These are phyloP conservation scores for Saturnispora hagleri DNA, from an alignment of 805 yeast genomes.

Conservation along the genomic window DNA sequence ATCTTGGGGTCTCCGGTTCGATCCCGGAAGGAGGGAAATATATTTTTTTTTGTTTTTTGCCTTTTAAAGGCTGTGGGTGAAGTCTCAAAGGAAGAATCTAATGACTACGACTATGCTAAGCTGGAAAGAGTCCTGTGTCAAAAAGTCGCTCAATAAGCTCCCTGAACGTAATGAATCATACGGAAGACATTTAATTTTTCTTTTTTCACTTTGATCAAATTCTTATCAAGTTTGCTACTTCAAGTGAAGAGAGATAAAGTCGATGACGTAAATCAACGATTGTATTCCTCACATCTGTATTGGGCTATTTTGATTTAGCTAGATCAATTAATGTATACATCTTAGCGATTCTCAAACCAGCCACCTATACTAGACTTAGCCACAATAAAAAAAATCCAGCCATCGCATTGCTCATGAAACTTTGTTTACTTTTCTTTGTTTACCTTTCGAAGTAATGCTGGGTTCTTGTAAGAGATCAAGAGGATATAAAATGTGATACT, in stretches of 20 bases:
- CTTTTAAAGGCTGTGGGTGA: not conserved
- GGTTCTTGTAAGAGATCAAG: not conserved
- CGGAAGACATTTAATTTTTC: too few species aligned
- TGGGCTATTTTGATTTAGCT: not conserved
- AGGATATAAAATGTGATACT: not conserved
- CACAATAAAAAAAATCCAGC: constrained; percentile 1
- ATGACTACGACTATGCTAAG: too few species aligned
- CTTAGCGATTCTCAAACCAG: not conserved
- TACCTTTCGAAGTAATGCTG: constrained; percentile 5
- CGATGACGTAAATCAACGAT: not conserved
- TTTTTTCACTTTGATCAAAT: too few species aligned
- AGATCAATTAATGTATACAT: not conserved
- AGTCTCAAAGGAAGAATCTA: too few species aligned
- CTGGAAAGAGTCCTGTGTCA: too few species aligned
- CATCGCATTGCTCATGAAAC: constrained; percentile 1
- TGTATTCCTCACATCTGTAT: not conserved
- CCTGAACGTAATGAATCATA: too few species aligned
- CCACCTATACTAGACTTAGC: not conserved
- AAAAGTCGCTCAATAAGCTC: too few species aligned
- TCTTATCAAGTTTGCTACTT: not conserved
- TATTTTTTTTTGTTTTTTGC: not conserved
- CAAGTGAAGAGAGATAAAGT: too few species aligned
- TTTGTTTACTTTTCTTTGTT: constrained; percentile 5
- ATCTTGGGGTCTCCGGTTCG: constrained; percentile 9
- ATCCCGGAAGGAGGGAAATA: constrained; percentile 7